Evolutionary conservation across 768 basidiomycete species (phyloP).

Genomic region (Phanerochaete carnosa): DNA sequence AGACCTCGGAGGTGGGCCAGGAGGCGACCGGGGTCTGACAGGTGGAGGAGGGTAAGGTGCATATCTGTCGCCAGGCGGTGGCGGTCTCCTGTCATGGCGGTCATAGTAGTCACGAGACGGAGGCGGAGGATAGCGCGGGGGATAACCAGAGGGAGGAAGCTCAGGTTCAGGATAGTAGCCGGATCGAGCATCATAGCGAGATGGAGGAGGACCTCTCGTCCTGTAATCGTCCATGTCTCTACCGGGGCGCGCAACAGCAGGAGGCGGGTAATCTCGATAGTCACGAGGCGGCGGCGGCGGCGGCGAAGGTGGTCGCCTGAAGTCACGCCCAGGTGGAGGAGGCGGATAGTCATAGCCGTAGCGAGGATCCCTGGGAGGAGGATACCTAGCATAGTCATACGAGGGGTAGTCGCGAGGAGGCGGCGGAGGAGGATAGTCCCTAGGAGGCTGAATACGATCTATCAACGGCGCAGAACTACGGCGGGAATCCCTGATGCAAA

Average conservation of each 20-base stretch:
- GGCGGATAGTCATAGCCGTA: conserved; percentile 52
- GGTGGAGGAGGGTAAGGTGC: conserved; percentile 40
- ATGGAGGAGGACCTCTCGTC: conserved; percentile 48
- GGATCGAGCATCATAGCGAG: conserved; percentile 52
- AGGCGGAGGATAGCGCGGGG: conserved; percentile 49
- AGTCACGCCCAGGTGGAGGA: conserved; percentile 47
- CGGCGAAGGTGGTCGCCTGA: conserved; percentile 56
- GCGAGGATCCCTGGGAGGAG: conserved; percentile 50
- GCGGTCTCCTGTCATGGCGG: conserved; percentile 55
- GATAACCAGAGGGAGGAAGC: conserved; percentile 41
- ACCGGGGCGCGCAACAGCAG: conserved; percentile 37
- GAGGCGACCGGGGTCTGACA: conserved; percentile 49
- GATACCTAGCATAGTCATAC: conserved; percentile 49
- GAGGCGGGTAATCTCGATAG: conserved; percentile 59
- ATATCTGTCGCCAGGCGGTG: conserved; percentile 39
- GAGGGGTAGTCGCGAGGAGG: conserved; percentile 39
- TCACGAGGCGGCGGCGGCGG: conserved; percentile 65
- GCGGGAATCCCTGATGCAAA: conserved; percentile 22
- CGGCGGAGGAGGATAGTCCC: conserved; percentile 47
- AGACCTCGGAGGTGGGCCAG: conserved; percentile 44
- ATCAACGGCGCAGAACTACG: conserved; percentile 51
- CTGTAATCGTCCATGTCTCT: conserved; percentile 75
- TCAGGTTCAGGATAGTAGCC: conserved; percentile 42
- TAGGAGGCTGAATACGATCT: conserved; percentile 51
- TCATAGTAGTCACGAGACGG: conserved; percentile 45